A percentile compares a stretch with the other conserved stretches of the same genome.
Conservation (phyloP, 169 alveolate genomes). For the Hammondia hammondi region DNA sequence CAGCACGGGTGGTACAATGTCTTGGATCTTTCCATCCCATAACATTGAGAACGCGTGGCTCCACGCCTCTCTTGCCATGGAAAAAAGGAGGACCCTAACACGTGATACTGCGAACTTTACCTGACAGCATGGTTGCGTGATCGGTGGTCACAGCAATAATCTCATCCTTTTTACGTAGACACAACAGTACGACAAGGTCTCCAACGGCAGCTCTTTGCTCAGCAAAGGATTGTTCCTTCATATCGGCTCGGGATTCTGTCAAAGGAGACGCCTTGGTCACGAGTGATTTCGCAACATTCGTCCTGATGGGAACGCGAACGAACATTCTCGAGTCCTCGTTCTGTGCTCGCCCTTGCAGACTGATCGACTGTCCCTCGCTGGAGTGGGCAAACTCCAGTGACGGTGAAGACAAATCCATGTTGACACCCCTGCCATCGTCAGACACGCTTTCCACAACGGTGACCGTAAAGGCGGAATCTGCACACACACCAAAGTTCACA, state of each 20-base stretch:
- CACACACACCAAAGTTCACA: not conserved
- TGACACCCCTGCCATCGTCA: not conserved
- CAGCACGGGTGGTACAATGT: no score
- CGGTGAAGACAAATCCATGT: not conserved
- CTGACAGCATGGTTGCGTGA: not conserved
- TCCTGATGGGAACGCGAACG: conserved; percentile 2
- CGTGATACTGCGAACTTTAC: not conserved
- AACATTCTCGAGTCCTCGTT: not conserved
- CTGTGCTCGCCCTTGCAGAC: not conserved
- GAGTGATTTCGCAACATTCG: not conserved
- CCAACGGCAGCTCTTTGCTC: not conserved
- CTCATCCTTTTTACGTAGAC: not conserved
- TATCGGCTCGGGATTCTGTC: not conserved
- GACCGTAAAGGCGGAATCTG: conserved; percentile 16
- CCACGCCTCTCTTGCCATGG: no score
- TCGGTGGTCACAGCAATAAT: not conserved
- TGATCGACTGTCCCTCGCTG: not conserved
- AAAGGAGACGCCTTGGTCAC: not conserved
- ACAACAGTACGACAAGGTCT: not conserved
- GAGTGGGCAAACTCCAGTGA: not conserved
- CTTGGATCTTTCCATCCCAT: no score
- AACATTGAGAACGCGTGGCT: no score
- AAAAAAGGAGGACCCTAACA: no score
- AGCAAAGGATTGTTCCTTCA: not conserved
- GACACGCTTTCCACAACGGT: not conserved